These are phyloP conservation scores for Geotrichum reessii DNA, from an alignment of 1,139 yeast genomes.

Conservation along the genomic window DNA sequence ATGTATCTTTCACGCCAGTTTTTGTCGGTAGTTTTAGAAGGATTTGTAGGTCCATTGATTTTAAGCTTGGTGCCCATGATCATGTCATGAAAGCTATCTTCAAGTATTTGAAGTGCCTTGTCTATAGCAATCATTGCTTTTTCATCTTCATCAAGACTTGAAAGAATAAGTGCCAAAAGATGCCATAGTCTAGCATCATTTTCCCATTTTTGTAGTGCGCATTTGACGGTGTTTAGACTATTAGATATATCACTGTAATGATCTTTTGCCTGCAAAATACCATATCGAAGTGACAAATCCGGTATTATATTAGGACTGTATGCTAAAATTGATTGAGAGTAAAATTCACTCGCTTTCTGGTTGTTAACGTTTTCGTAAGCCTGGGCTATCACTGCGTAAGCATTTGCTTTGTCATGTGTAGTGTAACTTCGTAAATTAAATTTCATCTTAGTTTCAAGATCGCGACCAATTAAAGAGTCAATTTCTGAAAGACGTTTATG, in stretches of 20 bases:
- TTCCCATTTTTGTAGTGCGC: not conserved
- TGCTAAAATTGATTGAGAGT: not conserved
- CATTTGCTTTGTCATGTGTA: not conserved
- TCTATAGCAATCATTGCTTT: conserved; percentile 42
- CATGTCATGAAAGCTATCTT: conserved; percentile 3
- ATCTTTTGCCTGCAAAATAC: not conserved
- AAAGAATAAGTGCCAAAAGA: conserved; percentile 46
- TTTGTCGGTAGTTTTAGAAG: conserved; percentile 60
- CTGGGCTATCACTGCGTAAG: not conserved
- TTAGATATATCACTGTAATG: not conserved
- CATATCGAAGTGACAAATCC: not conserved
- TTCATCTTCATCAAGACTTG: conserved; percentile 47
- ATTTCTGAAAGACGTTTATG: not conserved
- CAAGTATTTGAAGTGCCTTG: conserved; percentile 35
- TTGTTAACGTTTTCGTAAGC: not conserved
- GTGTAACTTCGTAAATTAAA: not conserved
- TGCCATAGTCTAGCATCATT: conserved; percentile 38
- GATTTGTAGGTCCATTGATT: conserved; percentile 65
- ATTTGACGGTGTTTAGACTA: not conserved
- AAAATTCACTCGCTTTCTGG: not conserved
- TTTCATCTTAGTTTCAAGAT: not conserved
- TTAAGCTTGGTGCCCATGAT: conserved; percentile 36
- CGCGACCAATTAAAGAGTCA: not conserved
- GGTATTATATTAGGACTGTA: not conserved
- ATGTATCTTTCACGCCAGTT: conserved; percentile 57